Percentiles rank a stretch among this genome's conserved stretches.
Conservation (phyloP, 2,329 filamentous ascomycete species). For the Fusarium anthophilum region DNA sequence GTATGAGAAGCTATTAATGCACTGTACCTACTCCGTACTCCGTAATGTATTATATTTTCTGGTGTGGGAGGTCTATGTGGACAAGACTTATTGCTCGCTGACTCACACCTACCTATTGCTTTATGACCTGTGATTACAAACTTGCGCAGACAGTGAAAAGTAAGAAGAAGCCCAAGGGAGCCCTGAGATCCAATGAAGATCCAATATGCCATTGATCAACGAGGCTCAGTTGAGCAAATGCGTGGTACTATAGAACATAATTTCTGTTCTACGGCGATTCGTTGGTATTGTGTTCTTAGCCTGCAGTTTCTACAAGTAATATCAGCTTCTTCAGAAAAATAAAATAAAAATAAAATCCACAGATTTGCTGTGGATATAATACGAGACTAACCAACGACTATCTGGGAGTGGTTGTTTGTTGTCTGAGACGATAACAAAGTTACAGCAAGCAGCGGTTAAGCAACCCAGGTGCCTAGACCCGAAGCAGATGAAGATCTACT, state of each 20-base stretch:
- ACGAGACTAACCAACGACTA: background rate
- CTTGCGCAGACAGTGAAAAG: background rate
- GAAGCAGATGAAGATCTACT: background rate
- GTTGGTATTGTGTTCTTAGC: background rate
- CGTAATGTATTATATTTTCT: background rate
- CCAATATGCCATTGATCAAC: background rate
- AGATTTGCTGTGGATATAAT: background rate
- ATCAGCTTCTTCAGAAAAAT: background rate
- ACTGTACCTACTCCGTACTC: background rate
- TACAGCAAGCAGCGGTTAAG: background rate
- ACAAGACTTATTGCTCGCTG: background rate
- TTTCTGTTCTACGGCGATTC: background rate
- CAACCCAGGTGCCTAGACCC: background rate
- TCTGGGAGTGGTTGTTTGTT: background rate
- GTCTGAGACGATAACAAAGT: background rate
- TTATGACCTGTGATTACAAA: background rate
- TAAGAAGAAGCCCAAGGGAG: background rate
- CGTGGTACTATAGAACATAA: background rate
- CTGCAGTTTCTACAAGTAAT: background rate
- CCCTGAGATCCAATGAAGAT: background rate
- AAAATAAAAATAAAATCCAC: background rate
- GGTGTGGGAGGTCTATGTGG: background rate
- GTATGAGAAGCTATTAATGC: background rate
- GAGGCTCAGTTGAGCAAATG: background rate
- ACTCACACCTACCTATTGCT: slow-evolving; percentile 1